phyloP scores from a whole-genome alignment of 2,329 filamentous ascomycete genomes.

The Proliferodiscus dingleyae region DNA sequence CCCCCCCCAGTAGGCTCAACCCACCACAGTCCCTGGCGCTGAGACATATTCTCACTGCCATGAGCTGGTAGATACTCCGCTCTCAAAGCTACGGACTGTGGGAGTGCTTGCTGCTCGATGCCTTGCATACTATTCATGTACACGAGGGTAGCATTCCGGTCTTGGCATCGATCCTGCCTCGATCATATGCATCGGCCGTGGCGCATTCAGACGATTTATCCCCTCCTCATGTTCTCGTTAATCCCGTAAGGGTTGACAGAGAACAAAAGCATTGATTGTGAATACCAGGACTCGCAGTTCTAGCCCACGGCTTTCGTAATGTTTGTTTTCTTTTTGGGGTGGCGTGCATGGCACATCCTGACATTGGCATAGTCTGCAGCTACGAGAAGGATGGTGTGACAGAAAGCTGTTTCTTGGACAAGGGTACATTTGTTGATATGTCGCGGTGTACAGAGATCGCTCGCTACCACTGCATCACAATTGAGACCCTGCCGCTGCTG shows the following conservation, averaged over 20 bases:
- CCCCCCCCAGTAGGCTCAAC: no score
- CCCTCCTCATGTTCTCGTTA: no score
- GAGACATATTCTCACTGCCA: no score
- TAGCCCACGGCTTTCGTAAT: no score
- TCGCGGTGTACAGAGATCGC: slow-evolving; percentile 21
- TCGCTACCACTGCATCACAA: slow-evolving; percentile 9
- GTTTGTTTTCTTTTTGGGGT: no score
- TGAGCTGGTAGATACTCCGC: no score
- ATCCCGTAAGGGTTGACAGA: no score
- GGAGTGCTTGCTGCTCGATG: background rate
- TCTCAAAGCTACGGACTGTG: no score
- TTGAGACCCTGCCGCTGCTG: slow-evolving; percentile 16
- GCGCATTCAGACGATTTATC: background rate
- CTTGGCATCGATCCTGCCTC: background rate
- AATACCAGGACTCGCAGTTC: no score
- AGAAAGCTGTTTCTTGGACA: slow-evolving; percentile 2
- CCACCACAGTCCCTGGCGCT: no score
- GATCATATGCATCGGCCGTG: background rate
- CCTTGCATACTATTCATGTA: no score
- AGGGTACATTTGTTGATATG: slow-evolving; percentile 10
- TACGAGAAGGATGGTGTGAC: slow-evolving; percentile 8
- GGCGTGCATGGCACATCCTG: background rate
- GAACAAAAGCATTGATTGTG: no score
- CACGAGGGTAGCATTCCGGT: background rate
- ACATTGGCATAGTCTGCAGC: slow-evolving; percentile 1